phyloP scores from a whole-genome alignment of 2,329 filamentous ascomycete species.

The Penicillium hordei region DNA sequence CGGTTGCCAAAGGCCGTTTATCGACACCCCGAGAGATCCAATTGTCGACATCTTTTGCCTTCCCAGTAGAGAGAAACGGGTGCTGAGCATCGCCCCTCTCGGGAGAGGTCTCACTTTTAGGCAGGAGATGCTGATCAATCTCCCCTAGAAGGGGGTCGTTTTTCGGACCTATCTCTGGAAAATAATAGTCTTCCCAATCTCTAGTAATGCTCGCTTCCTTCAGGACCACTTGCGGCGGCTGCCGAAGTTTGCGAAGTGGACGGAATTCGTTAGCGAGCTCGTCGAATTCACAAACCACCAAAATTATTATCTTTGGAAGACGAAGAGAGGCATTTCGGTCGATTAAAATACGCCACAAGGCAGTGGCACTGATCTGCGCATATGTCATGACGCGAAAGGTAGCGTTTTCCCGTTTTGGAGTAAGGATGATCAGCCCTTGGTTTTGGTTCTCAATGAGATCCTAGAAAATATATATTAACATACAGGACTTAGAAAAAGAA shows the following conservation, averaged over 20 bases:
- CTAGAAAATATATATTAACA: slow-evolving; percentile 1
- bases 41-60: not conserved
- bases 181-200: slow-evolving; percentile 1
- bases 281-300: slow-evolving; percentile 6
- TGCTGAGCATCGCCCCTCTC: not conserved
- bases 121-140: not conserved
- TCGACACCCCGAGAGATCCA: not conserved
- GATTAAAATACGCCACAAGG: not conserved
- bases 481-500: not conserved
- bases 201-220: not conserved
- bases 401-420: not conserved
- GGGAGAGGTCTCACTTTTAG: not conserved
- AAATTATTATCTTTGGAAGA: not conserved
- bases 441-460: not conserved
- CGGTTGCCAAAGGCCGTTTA: not conserved
- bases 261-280: not conserved
- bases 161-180: not conserved
- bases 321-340: not conserved
- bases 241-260: slow-evolving; percentile 2
- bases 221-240: not conserved
- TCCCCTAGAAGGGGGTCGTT: not conserved
- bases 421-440: not conserved
- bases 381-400: slow-evolving; percentile 1
- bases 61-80: not conserved
- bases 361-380: not conserved